These are phyloP conservation scores for Darksidea phi DNA, from an alignment of 495 filamentous ascomycete genomes.

Conservation along the genomic window DNA sequence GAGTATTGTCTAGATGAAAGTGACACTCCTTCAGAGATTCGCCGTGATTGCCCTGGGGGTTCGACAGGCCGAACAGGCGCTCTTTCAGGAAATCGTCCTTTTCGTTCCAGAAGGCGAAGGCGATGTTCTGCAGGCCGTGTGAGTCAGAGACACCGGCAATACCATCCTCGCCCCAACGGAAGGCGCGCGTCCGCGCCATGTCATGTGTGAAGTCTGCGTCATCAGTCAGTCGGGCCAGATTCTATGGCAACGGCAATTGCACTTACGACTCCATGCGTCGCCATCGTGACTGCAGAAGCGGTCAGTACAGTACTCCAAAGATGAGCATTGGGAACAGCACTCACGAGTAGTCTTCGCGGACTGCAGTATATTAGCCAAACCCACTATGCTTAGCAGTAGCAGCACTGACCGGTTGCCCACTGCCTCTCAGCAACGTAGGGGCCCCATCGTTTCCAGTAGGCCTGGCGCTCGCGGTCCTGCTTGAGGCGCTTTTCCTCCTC, in stretches of 20 bases:
- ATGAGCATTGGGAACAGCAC: conserved; percentile 36
- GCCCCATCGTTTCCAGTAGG: conserved; percentile 97
- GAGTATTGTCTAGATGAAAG: conserved; percentile 94
- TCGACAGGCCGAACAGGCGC: conserved; percentile 87
- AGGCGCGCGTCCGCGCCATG: conserved; percentile 80
- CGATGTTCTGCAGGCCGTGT: conserved; percentile 85
- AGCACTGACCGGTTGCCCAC: conserved; percentile 75
- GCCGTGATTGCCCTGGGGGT: conserved; percentile 94
- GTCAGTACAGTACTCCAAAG: conserved; percentile 25
- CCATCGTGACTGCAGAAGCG: conserved; percentile 59
- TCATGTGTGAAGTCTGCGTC: conserved; percentile 84
- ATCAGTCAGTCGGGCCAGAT: background rate
- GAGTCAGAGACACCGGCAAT: conserved; percentile 94
- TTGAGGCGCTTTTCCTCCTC: conserved; percentile 85
- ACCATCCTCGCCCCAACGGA: conserved; percentile 94
- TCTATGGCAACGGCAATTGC: conserved; percentile 12
- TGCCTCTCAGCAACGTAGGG: conserved; percentile 74
- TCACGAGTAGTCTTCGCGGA: conserved; percentile 92
- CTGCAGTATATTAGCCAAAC: conserved; percentile 48
- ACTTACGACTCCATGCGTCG: conserved; percentile 93
- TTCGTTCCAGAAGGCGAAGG: conserved; percentile 96
- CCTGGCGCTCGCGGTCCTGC: conserved; percentile 73
- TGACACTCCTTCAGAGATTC: conserved; percentile 95
- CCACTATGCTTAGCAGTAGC: conserved; percentile 19
- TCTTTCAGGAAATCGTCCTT: conserved; percentile 94